phyloP scores from a whole-genome alignment of 192 early-diverging fungal species.

The Backusella morwellensis region DNA sequence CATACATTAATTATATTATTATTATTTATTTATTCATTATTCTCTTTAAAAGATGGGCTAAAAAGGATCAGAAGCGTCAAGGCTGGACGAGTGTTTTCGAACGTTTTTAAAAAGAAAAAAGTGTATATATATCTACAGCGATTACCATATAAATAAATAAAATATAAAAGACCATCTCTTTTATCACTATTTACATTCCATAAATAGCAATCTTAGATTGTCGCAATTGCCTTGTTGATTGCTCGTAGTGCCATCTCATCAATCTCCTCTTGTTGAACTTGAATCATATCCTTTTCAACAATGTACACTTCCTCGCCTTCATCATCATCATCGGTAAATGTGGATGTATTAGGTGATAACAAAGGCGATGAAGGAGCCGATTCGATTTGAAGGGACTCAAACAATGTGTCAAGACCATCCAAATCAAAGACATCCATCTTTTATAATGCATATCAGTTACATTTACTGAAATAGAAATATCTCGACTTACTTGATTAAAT shows the following conservation, averaged over 20 bases:
- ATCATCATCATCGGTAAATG: neutral
- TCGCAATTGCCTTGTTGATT: too few species aligned
- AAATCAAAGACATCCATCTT: neutral
- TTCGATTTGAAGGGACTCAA: neutral
- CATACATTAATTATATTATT: neutral
- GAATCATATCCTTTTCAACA: neutral
- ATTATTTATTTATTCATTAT: neutral
- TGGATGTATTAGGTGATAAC: neutral
- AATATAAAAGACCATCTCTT: neutral
- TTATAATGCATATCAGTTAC: neutral
- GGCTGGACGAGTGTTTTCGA: constrained; percentile 33
- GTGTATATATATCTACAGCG: neutral
- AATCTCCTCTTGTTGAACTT: neutral
- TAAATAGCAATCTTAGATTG: too few species aligned
- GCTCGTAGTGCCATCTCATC: neutral
- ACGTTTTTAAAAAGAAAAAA: neutral
- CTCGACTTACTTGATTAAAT: neutral
- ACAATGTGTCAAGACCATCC: neutral
- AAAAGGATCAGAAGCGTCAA: constrained; percentile 31
- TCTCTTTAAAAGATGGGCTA: constrained; percentile 33
- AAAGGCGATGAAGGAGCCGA: neutral
- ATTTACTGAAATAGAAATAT: too few species aligned
- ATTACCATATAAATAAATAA: neutral
- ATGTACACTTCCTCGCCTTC: neutral
- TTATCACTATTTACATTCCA: too few species aligned